phyloP scores from a whole-genome alignment of 106 monocot genomes.

The Narthecium ossifragum region DNA sequence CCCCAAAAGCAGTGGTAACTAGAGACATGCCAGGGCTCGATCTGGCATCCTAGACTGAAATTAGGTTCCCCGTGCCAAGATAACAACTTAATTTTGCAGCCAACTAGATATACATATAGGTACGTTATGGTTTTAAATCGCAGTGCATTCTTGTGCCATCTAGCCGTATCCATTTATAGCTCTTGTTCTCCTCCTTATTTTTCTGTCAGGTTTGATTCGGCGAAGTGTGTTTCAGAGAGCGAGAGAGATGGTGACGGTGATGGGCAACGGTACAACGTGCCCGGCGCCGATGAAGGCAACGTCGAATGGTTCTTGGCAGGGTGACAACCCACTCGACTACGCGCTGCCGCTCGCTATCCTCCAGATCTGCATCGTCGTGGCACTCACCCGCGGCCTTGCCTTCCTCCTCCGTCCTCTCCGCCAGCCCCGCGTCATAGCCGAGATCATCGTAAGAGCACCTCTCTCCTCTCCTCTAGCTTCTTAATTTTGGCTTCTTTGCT shows the following conservation, averaged over 20 bases:
- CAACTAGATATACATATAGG: too few relatives aligned
- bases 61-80: neutral
- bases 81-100: neutral
- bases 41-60: too few relatives aligned
- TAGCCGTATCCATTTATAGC: neutral
- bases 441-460: neutral
- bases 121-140: neutral
- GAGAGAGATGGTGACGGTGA: neutral
- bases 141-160: neutral
- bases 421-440: neutral
- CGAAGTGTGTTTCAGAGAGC: too few relatives aligned
- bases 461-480: neutral
- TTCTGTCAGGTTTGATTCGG: neutral
- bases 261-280: neutral
- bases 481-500: neutral
- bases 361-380: slow-evolving; percentile 3
- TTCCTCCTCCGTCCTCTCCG: neutral
- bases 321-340: neutral
- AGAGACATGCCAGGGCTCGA: too few relatives aligned
- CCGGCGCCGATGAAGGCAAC: slow-evolving; percentile 2
- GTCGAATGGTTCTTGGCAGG: slow-evolving; percentile 1
- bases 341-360: neutral
- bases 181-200: neutral
- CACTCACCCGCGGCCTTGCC: neutral
- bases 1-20: too few relatives aligned